Percentiles rank a stretch among this genome's conserved stretches.
These are phyloP conservation scores for Hortiboletus flavorubellus DNA, from an alignment of 768 basidiomycete genomes.

Conservation along the genomic window DNA sequence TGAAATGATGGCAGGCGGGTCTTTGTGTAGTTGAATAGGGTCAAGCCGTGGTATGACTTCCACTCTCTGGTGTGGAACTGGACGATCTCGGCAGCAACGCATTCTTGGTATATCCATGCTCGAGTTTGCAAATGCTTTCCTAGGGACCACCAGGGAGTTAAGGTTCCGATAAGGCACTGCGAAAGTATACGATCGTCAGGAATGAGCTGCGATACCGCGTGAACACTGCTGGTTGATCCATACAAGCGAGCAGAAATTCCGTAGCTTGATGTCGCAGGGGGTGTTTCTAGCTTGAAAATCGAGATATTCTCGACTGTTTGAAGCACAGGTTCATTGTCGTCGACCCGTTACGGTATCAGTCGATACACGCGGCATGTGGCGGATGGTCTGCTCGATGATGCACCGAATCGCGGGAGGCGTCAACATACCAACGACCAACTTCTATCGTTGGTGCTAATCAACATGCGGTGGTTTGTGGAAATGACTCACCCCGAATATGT, in stretches of 20 bases:
- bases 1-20: not conserved
- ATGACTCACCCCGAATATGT: not conserved
- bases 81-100: not conserved
- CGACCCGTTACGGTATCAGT: not conserved
- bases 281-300: not conserved
- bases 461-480: not conserved
- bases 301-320: not conserved
- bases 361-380: not conserved
- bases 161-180: not conserved
- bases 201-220: conserved; percentile 1
- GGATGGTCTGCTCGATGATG: not conserved
- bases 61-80: not conserved
- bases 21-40: not conserved
- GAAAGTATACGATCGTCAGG: conserved; percentile 2
- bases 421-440: not conserved
- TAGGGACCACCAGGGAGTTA: not conserved
- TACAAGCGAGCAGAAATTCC: not conserved
- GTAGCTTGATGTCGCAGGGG: not conserved
- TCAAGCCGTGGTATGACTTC: not conserved
- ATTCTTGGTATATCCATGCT: conserved; percentile 3
- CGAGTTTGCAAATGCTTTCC: conserved; percentile 5
- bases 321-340: too few species aligned
- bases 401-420: not conserved
- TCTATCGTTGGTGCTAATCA: not conserved
- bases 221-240: conserved; percentile 7